Evolutionary conservation across 208 protist genomes (phyloP).

Genomic region (Balamuthia mandrillaris): DNA sequence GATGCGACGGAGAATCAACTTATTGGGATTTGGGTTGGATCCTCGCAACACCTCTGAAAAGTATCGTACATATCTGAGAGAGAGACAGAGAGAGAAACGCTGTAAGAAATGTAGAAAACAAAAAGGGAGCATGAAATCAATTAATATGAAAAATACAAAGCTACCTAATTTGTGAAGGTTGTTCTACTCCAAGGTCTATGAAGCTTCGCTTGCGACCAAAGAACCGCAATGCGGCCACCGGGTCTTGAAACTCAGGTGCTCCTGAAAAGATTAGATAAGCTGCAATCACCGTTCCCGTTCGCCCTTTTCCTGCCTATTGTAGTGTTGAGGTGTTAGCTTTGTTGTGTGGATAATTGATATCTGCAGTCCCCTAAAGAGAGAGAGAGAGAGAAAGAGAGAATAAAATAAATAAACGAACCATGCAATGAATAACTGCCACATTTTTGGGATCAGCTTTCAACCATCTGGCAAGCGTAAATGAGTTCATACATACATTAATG

Average conservation of each 20-base stretch:
- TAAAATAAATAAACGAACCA: not conserved
- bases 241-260: constrained; percentile 1
- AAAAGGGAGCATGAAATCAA: too few relatives aligned
- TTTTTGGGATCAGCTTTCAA: constrained; percentile 39
- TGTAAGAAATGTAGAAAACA: too few relatives aligned
- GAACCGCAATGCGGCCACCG: not conserved
- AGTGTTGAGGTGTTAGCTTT: not conserved
- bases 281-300: constrained; percentile 47
- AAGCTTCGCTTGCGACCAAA: not conserved
- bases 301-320: constrained; percentile 45
- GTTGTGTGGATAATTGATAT: not conserved
- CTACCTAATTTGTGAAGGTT: not conserved
- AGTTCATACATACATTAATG: too few relatives aligned
- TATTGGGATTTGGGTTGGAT: not conserved
- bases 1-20: not conserved
- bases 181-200: not conserved
- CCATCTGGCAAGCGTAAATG: too few relatives aligned
- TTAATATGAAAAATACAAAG: too few relatives aligned
- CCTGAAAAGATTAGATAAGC: constrained; percentile 34
- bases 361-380: not conserved
- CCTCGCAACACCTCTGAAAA: not conserved
- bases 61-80: not conserved
- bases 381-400: too few relatives aligned
- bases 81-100: too few relatives aligned
- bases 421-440: constrained; percentile 17